Evolutionary conservation across 164 flowering plant genomes (phyloP), one percentile per base, ranked within the genome.

Genomic region (Dillenia turbinata): DNA sequence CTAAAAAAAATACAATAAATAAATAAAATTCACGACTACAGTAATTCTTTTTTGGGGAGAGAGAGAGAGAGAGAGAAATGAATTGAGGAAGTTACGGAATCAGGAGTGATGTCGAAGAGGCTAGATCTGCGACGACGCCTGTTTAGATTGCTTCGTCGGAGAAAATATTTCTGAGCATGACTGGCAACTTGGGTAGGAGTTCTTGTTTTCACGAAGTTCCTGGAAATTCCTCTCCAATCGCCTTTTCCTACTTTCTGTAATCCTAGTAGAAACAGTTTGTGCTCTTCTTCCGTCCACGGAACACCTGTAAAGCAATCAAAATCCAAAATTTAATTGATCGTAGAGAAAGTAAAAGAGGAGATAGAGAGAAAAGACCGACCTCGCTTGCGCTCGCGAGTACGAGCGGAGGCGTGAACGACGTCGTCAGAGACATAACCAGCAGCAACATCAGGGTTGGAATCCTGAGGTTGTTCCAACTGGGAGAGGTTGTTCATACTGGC

Each of bases 281-380:
- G 96, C 68, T 92, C 96, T 56, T 88, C 96, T 75, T 92, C 98
- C 59, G 95, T 92, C 98, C 98, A 92, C 49, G 98, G 95, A 44
- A 86, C 87, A 12, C 98, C 96, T 89, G 54, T 43, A 57, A 44
- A 51, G 6, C 26, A 49, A 19, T 46, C 15, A 44, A 47, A 57
- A 12, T 43, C 10, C 51, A 15, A 16, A 63, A 52, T 49, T 13
- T 17, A 44, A 17, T 11, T 46, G 10, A 24, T 6, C 14, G 11
- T 11, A 17, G 7, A 15, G 9, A 40, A 13, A 52, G 45, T 7
- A 9, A 3, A 49, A 13, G 43, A 33, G 33, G 46, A 46, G 57
- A n/a, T 11, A 9, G 19, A 50, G 44, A 53, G 2, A 65, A 6
- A 47, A 11, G 19, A 44, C 58, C 2, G 58, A 93, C 98, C 98